Conservation (phyloP, 2,329 filamentous ascomycete genomes). For the Elsinoe arachidis region DNA sequence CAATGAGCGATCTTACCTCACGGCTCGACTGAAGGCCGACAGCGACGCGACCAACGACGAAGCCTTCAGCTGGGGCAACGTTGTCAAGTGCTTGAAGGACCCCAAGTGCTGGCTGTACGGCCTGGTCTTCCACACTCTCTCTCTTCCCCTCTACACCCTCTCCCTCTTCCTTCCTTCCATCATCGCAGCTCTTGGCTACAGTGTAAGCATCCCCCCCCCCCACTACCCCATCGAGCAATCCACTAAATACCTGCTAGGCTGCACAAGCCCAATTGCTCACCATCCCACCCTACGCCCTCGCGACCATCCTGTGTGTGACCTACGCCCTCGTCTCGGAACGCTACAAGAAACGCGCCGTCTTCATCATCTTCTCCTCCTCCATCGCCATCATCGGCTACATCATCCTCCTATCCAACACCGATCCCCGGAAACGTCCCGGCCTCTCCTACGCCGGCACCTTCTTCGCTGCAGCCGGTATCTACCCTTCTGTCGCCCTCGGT, state of each 20-base stretch:
- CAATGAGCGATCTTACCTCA: conserved; percentile 52
- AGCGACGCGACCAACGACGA: conserved; percentile 63
- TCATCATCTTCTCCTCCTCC: conserved; percentile 47
- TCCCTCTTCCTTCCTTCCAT: conserved; percentile 49
- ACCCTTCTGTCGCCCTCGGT: conserved; percentile 54
- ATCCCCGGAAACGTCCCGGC: conserved; percentile 34
- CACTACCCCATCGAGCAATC: not conserved
- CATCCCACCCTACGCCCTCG: conserved; percentile 30
- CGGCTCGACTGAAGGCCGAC: conserved; percentile 56
- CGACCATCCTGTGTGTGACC: conserved; percentile 48
- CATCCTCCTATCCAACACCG: conserved; percentile 29
- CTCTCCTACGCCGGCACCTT: conserved; percentile 34
- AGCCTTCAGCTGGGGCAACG: conserved; percentile 58
- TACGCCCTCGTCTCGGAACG: conserved; percentile 55
- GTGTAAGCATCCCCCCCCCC: not conserved
- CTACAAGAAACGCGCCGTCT: conserved; percentile 49
- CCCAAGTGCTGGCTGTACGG: conserved; percentile 67
- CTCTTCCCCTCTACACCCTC: conserved; percentile 45
- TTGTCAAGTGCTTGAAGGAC: conserved; percentile 55
- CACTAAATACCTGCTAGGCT: conserved; percentile 27
- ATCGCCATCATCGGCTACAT: conserved; percentile 32
- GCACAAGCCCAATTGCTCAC: conserved; percentile 38
- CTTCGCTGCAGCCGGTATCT: conserved; percentile 50
- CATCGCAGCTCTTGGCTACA: conserved; percentile 56
- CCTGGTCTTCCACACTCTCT: conserved; percentile 63